Evolutionary conservation across 1,284 basidiomycete genomes (phyloP).

Genomic region (Cerrena zonata): DNA sequence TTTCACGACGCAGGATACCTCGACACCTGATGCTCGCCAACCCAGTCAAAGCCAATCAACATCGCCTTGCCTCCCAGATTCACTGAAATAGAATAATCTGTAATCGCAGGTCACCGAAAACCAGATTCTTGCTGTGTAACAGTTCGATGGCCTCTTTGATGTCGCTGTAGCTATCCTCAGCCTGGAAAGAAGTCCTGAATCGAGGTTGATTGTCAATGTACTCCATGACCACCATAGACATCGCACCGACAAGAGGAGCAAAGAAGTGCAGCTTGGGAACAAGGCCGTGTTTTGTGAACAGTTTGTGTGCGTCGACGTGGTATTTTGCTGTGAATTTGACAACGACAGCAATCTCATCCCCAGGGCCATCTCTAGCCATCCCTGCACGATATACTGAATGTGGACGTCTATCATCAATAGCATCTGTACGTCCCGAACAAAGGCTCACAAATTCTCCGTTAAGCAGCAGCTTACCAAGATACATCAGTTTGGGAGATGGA

Average conservation of each 20-base stretch:
- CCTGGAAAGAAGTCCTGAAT: background rate
- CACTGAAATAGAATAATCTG: constrained; percentile 11
- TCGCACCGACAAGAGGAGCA: constrained; percentile 3
- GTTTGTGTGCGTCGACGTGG: constrained; percentile 7
- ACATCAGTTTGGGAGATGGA: background rate
- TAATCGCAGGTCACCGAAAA: constrained; percentile 11
- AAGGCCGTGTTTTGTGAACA: constrained; percentile 2
- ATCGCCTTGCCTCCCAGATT: too few relatives aligned
- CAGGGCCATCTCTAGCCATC: background rate
- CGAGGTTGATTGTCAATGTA: constrained; percentile 3
- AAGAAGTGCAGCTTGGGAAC: constrained; percentile 8
- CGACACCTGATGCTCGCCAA: too few relatives aligned
- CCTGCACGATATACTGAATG: background rate
- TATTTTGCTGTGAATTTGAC: constrained; percentile 9
- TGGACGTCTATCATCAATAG: background rate
- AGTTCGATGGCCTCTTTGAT: constrained; percentile 5
- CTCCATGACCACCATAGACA: constrained; percentile 13
- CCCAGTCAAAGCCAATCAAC: too few relatives aligned
- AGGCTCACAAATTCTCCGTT: background rate
- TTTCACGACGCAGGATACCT: too few relatives aligned
- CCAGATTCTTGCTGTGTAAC: constrained; percentile 7
- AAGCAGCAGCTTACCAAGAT: background rate
- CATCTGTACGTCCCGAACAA: background rate
- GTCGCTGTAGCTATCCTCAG: constrained; percentile 1
- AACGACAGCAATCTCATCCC: background rate